phyloP scores from a whole-genome alignment of 495 filamentous ascomycete genomes.

The Tetracladium setigerum region DNA sequence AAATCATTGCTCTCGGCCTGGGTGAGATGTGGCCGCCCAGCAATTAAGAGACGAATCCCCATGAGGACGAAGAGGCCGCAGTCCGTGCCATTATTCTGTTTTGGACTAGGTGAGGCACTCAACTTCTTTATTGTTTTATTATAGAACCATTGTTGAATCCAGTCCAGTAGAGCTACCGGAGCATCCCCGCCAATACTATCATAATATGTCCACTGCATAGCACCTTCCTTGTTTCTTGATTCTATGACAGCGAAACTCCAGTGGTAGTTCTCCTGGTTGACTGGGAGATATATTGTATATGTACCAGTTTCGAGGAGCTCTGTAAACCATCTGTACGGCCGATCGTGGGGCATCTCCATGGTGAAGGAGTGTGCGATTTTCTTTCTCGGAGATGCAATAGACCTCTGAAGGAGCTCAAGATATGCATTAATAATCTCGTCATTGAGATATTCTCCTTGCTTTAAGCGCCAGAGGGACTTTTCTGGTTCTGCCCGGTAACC shows the following conservation, averaged over 20 bases:
- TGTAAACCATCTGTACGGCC: not conserved
- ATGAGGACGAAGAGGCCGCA: slow-evolving; percentile 5
- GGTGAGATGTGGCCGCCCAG: slow-evolving; percentile 1
- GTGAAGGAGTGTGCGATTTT: not conserved
- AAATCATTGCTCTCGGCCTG: not conserved
- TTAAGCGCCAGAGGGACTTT: slow-evolving; percentile 5
- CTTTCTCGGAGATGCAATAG: not conserved
- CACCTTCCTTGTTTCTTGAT: not conserved
- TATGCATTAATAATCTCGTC: slow-evolving; percentile 7
- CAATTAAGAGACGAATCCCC: not conserved
- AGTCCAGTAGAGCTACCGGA: not conserved
- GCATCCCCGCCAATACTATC: not conserved
- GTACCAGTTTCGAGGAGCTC: slow-evolving; percentile 1
- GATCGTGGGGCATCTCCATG: not conserved
- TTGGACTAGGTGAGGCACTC: not conserved
- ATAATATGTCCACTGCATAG: not conserved
- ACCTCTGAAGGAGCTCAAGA: not conserved
- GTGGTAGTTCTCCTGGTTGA: not conserved
- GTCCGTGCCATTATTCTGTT: not conserved
- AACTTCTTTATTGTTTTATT: not conserved
- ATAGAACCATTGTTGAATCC: not conserved
- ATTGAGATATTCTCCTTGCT: slow-evolving; percentile 1
- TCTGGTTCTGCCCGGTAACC: not conserved
- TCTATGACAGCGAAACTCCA: slow-evolving; percentile 4
- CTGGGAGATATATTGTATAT: slow-evolving; percentile 4